Conservation (phyloP, 345 rosid genomes). For the Chamaenerion angustifolium region DNA sequence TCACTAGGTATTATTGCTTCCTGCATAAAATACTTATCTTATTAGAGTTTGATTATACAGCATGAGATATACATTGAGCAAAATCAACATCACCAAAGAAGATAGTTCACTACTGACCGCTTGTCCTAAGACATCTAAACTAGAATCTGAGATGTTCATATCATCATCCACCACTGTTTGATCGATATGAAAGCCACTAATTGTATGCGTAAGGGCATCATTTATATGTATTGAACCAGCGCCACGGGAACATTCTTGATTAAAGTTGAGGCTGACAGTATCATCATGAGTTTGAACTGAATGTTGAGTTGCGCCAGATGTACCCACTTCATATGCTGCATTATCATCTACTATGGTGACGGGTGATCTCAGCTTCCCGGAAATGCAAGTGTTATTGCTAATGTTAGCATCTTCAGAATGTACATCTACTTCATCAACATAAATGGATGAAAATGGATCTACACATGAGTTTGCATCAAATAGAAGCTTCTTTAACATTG, state of each 20-base stretch:
- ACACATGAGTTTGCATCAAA: conserved; percentile 15
- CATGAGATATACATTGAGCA: conserved; percentile 4
- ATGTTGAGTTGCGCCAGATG: conserved; percentile 14
- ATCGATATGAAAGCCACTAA: too few species aligned
- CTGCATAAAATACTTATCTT: conserved; percentile 20
- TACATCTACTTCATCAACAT: conserved; percentile 19
- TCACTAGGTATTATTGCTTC: conserved; percentile 21
- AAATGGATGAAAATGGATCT: conserved; percentile 37
- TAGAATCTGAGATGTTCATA: too few species aligned
- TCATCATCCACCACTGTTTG: too few species aligned
- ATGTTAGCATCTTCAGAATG: conserved; percentile 21
- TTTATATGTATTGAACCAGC: too few species aligned
- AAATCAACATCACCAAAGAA: background rate
- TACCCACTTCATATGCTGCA: conserved; percentile 13
- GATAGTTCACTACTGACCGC: conserved; percentile 11
- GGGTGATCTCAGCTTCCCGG: conserved; percentile 14
- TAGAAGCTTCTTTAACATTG: conserved; percentile 20
- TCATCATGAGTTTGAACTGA: conserved; percentile 14
- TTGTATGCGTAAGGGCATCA: too few species aligned
- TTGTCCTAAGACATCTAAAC: too few species aligned
- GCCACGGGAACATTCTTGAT: background rate
- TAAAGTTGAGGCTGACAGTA: conserved; percentile 13
- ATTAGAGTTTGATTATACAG: conserved; percentile 9
- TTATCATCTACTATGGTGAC: conserved; percentile 20
- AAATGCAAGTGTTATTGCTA: conserved; percentile 15